A percentile compares a stretch with the other conserved stretches of the same genome.
Evolutionary conservation across 345 rosid genomes (phyloP).

Genomic region (Kandelia obovata): DNA sequence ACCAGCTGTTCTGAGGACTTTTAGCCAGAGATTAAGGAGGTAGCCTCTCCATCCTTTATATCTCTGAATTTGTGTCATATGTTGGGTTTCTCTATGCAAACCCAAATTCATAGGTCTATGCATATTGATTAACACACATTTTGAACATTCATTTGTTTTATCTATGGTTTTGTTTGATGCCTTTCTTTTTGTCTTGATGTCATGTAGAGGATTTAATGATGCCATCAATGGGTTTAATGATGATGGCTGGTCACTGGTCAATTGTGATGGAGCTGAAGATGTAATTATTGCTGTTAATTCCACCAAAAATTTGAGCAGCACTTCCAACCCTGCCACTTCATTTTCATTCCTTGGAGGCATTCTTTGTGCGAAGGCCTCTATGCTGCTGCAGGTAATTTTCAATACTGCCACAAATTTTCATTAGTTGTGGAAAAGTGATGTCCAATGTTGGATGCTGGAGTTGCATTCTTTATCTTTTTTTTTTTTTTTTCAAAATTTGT

Average conservation of each 20-base stretch:
- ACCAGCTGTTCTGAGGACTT: slow-evolving; percentile 89
- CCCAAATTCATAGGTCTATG: neutral
- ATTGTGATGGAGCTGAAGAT: slow-evolving; percentile 87
- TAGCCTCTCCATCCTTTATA: slow-evolving; percentile 15
- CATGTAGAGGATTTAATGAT: slow-evolving; percentile 82
- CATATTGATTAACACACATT: neutral
- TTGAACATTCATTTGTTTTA: neutral
- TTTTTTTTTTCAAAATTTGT: too few species aligned
- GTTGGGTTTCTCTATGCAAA: neutral
- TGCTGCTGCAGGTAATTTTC: slow-evolving; percentile 75
- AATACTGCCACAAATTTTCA: neutral
- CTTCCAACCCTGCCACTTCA: slow-evolving; percentile 50
- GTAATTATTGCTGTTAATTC: slow-evolving; percentile 76
- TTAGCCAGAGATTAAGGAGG: slow-evolving; percentile 97
- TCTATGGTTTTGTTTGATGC: neutral
- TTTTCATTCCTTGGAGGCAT: slow-evolving; percentile 79
- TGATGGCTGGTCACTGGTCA: slow-evolving; percentile 92
- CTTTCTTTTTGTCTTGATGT: slow-evolving; percentile 3
- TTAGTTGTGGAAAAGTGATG: neutral
- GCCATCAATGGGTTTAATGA: slow-evolving; percentile 92
- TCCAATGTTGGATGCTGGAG: too few species aligned
- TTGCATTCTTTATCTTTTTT: too few species aligned
- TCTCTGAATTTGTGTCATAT: neutral
- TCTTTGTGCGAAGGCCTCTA: slow-evolving; percentile 98
- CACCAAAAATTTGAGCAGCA: slow-evolving; percentile 54